A percentile compares a stretch with the other conserved stretches of the same genome.
Evolutionary conservation across 2,329 filamentous ascomycete genomes (phyloP).

Genomic region (Bimuria novae-zelandiae): DNA sequence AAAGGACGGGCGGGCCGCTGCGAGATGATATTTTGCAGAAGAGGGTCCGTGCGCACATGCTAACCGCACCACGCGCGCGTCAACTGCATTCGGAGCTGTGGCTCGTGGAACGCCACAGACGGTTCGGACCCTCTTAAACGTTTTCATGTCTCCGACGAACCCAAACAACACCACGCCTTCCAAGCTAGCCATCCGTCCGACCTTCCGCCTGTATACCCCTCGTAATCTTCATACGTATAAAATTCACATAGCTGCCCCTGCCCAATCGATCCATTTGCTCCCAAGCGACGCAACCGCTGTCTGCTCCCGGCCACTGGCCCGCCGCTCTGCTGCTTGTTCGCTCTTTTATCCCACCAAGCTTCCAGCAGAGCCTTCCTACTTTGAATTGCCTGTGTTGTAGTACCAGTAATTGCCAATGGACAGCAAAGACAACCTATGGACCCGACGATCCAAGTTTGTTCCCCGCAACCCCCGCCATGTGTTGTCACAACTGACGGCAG

Average conservation of each 20-base stretch:
- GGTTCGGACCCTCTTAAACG: conserved; percentile 32
- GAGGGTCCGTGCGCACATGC: conserved; percentile 19
- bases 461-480: conserved; percentile 23
- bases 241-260: neutral
- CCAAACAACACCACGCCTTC: conserved; percentile 22
- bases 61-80: conserved; percentile 22
- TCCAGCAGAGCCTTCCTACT: conserved; percentile 21
- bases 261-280: conserved; percentile 13
- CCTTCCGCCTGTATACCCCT: neutral
- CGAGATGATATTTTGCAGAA: conserved; percentile 27
- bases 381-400: conserved; percentile 12
- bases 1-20: conserved; percentile 26
- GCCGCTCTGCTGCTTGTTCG: conserved; percentile 40
- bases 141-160: conserved; percentile 27
- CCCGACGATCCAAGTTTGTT: conserved; percentile 79
- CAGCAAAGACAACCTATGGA: conserved; percentile 64
- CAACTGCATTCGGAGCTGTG: conserved; percentile 7
- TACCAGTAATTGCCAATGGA: conserved; percentile 42
- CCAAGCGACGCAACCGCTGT: conserved; percentile 10
- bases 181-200: conserved; percentile 18
- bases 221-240: neutral
- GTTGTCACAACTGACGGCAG: conserved; percentile 32
- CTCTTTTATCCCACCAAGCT: conserved; percentile 43
- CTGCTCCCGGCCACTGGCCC: conserved; percentile 29
- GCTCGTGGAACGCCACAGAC: conserved; percentile 18